These are phyloP conservation scores for Naganishia onofrii DNA, from an alignment of 768 basidiomycete species.

Conservation along the genomic window DNA sequence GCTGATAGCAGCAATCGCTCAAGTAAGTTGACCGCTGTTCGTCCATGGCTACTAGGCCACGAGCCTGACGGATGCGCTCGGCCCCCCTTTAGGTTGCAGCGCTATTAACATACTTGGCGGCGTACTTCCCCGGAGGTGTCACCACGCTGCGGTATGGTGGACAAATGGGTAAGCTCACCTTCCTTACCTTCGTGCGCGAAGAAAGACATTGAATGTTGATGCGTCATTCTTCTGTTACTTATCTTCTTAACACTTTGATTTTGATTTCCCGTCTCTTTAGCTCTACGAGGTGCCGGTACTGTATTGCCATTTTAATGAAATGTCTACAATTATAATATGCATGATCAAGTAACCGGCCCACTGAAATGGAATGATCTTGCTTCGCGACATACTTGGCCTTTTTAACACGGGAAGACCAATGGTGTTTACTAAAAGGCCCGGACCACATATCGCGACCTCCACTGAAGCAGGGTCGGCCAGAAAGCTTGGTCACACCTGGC, in stretches of 20 bases:
- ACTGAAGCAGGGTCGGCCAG: too few relatives aligned
- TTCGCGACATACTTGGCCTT: too few relatives aligned
- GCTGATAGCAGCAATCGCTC: conserved; percentile 73
- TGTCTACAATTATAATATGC: neutral
- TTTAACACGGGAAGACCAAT: too few relatives aligned
- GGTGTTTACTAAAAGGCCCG: too few relatives aligned
- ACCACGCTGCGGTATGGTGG: conserved; percentile 52
- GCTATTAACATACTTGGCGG: conserved; percentile 81
- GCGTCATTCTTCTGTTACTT: too few relatives aligned
- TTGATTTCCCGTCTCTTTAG: conserved; percentile 38
- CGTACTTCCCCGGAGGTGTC: conserved; percentile 85
- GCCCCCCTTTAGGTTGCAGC: conserved; percentile 64
- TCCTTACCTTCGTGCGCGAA: neutral
- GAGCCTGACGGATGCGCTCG: neutral
- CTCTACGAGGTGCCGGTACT: conserved; percentile 77
- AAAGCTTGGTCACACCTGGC: too few relatives aligned
- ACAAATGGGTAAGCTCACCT: conserved; percentile 43
- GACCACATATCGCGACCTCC: too few relatives aligned
- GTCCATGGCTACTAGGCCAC: neutral
- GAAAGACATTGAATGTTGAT: neutral
- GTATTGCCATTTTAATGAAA: conserved; percentile 69
- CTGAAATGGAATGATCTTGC: too few relatives aligned
- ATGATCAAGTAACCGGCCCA: neutral
- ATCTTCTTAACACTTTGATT: too few relatives aligned
- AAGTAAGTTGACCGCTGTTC: conserved; percentile 58